Base-by-base conservation (phyloP, 441 rosid species). In the Erodium moschatum region DNA sequence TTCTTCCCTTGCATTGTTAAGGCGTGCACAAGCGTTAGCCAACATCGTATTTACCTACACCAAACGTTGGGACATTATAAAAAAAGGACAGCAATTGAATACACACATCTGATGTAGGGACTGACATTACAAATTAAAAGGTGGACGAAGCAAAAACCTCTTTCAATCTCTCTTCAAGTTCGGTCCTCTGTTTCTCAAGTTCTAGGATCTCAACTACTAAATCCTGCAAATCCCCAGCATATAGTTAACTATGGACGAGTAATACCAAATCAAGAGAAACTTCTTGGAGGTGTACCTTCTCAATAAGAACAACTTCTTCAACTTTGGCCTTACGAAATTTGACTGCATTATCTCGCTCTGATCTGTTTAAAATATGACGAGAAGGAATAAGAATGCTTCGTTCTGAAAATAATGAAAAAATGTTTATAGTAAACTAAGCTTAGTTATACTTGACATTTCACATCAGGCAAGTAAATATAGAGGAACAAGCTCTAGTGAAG, bases 321-420 rank as follows among this genome's bases (percentile, higher is more conserved):
- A 92, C 78, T 83, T 87, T 94, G 67, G 85, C 78, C 78, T 83
- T 76, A 52, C 92, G 86, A 69, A 86, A 94, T 78, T 76, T 78
- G 74, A 94, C 83, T 8, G 97, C 96, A 79, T 88, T 90, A 78
- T 93, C 93, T 78, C 88, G 88, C 52, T 88, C 95, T 71, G 77
- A 75, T 81, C 96, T 93, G 85, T 70, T 72, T 65, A 46, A 67
- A 56, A 74, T 10, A 74, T 18, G 52, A 16, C 71, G 33, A 21
- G 10, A 35, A 40, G 65, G 64, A 9, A 64, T 27, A 66, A 61
- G 70, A 66, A 18, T 21, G 61, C 12, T 67, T 33, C 67, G 64
- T 29, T 24, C 27, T 24, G 13, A 5, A 56, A 64, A 33, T 7
- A 8, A 12, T 29, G 35, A 64, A 76, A n/a, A 21, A 69, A 72